Evolutionary conservation across 805 yeast genomes (phyloP).

Genomic region (Suhomyces faveliae): DNA sequence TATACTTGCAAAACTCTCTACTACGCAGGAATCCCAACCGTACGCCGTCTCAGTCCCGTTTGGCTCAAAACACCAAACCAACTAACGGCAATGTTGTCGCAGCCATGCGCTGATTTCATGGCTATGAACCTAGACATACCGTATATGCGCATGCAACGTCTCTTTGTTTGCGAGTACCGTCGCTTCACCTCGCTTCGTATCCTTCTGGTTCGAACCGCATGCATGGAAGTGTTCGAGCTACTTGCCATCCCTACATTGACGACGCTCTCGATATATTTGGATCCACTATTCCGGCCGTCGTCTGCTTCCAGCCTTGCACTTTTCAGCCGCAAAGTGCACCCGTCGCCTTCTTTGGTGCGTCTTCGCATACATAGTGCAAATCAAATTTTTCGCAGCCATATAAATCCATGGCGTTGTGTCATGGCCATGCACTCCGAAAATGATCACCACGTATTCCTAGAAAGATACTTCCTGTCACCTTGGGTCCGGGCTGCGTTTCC

Average conservation of each 20-base stretch:
- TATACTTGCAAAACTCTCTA: constrained; percentile 4
- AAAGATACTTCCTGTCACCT: not conserved
- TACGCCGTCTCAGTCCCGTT: not conserved
- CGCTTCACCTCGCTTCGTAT: not conserved
- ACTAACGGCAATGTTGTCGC: not conserved
- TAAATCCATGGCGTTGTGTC: not conserved
- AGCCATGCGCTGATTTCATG: not conserved
- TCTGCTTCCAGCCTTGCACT: not conserved
- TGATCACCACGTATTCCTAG: not conserved
- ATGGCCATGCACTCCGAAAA: not conserved
- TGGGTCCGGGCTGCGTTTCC: not conserved
- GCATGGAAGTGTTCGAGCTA: not conserved
- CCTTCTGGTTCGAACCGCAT: not conserved
- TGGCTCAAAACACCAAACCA: not conserved
- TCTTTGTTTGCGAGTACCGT: not conserved
- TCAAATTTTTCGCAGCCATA: not conserved
- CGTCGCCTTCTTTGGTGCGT: not conserved
- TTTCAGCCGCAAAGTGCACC: not conserved
- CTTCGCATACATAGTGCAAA: not conserved
- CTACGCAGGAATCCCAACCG: not conserved
- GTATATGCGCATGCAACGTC: not conserved
- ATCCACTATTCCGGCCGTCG: not conserved
- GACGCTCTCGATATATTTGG: not conserved
- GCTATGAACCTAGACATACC: not conserved
- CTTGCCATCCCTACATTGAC: not conserved